These are phyloP conservation scores for Russula foetens DNA, from an alignment of 768 basidiomycete genomes.

Conservation along the genomic window DNA sequence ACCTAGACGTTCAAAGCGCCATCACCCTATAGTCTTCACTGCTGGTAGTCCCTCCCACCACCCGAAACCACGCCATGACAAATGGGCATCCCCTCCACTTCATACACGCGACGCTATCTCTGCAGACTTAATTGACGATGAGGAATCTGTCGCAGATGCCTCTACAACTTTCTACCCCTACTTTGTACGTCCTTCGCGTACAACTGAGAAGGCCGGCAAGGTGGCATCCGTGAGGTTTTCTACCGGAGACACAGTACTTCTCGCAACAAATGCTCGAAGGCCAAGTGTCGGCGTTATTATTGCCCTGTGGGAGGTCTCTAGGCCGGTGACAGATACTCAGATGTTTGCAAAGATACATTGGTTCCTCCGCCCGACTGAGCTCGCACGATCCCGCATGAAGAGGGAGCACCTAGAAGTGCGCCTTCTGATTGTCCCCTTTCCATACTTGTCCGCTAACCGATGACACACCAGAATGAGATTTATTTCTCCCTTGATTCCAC, in stretches of 20 bases:
- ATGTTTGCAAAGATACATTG: conserved; percentile 63
- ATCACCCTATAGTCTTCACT: conserved; percentile 13
- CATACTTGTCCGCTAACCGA: background rate
- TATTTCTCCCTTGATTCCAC: conserved; percentile 40
- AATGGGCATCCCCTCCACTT: conserved; percentile 13
- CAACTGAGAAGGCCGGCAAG: background rate
- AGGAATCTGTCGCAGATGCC: background rate
- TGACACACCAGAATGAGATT: conserved; percentile 54
- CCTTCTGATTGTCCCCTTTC: background rate
- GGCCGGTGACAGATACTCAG: conserved; percentile 27
- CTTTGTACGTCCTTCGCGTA: conserved; percentile 5
- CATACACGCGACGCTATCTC: conserved; percentile 8
- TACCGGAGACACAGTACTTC: conserved; percentile 61
- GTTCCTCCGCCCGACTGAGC: conserved; percentile 62
- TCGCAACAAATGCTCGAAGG: conserved; percentile 38
- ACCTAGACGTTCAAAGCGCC: conserved; percentile 17
- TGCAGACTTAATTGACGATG: conserved; percentile 19
- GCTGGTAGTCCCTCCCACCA: background rate
- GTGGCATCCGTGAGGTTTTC: conserved; percentile 30
- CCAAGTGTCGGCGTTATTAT: conserved; percentile 65
- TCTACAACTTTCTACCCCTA: conserved; percentile 12
- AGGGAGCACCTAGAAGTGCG: conserved; percentile 54
- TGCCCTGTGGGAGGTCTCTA: conserved; percentile 55
- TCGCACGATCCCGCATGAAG: conserved; percentile 51
- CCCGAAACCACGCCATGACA: background rate